Evolutionary conservation across 768 basidiomycete genomes (phyloP).

Genomic region (Astraeus odoratus): DNA sequence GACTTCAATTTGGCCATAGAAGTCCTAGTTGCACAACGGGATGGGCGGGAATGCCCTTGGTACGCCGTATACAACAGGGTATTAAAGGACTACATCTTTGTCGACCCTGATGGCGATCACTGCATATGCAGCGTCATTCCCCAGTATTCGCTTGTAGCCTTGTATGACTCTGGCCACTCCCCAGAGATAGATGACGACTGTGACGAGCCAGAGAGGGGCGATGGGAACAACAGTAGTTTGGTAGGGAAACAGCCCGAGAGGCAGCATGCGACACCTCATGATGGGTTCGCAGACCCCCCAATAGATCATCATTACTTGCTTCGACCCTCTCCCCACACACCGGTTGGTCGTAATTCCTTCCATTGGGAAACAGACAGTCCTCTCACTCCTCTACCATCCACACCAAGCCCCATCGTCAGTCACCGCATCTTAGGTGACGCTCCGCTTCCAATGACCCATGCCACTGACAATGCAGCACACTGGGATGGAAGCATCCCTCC

Average conservation of each 20-base stretch:
- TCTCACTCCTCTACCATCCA: not conserved
- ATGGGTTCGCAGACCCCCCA: not conserved
- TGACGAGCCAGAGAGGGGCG: too few species aligned
- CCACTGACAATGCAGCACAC: too few species aligned
- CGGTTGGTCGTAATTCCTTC: not conserved
- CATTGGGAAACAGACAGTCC: not conserved
- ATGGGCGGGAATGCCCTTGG: slow-evolving; percentile 2
- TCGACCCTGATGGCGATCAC: not conserved
- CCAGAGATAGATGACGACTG: not conserved
- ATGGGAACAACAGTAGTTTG: too few species aligned
- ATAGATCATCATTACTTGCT: not conserved
- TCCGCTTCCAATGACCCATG: too few species aligned
- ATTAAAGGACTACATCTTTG: not conserved
- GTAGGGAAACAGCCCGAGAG: too few species aligned
- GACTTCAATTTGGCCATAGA: not conserved
- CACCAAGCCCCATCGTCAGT: too few species aligned
- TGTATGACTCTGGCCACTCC: not conserved
- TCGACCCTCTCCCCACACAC: not conserved
- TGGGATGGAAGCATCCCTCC: not conserved
- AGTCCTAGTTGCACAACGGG: not conserved
- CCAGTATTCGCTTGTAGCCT: not conserved
- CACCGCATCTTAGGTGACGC: too few species aligned
- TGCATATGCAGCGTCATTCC: not conserved
- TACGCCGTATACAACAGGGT: slow-evolving; percentile 1
- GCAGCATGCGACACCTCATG: not conserved